Base-by-base conservation (phyloP, 192 early-diverging fungal genomes). In the Coemansia furcata region DNA sequence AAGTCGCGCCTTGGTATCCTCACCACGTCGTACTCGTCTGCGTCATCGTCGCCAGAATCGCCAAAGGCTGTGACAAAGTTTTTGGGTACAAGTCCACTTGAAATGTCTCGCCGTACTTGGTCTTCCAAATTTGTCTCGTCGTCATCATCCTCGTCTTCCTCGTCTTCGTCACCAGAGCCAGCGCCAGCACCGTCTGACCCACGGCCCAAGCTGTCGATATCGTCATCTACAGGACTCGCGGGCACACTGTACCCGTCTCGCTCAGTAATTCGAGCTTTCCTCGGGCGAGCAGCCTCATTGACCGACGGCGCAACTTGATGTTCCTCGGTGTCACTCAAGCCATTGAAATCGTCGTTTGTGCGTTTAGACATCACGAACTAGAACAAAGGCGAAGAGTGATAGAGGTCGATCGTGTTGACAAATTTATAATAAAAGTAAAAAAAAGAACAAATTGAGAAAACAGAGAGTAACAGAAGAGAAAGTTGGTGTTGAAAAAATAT, bases 11-110 rank as follows among this genome's bases (percentile, higher is more conserved):
- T 70, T 14, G 78, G 73, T 7, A 74, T 62, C 7, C 57, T 63
- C 67, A 81, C 64, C 47, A 81, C 63, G 57, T 74, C 70, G 65
- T 81, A 81, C 33, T 67, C 72, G 59, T 79, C 77, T 9, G 6
- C 63, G 5, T 54, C 63, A 2, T 57, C 61, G 35, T 66, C 70
- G 5, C n/a, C 35, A 19, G 63, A 36, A 12, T 52, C 58, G 52
- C 46, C 60, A 37, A 76, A 70, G 0, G 50, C 67, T 14, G 62
- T 62, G 10, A 60, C 66, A 30, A 70, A 68, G 21, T 70, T 59
- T 54, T 66, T 72, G 19, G 74, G 74, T 68, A 81, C 50, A 32
- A 82, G 65, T 15, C 74, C 80, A 14, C 68, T 60, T 32, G 65
- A 62, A 23, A 70, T 60, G 60, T 74, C 68, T 2, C 26, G 65